A percentile compares a stretch with the other conserved stretches of the same genome.
These are phyloP conservation scores for Claviceps digitariae DNA, from an alignment of 2,329 filamentous ascomycete species.

Conservation along the genomic window DNA sequence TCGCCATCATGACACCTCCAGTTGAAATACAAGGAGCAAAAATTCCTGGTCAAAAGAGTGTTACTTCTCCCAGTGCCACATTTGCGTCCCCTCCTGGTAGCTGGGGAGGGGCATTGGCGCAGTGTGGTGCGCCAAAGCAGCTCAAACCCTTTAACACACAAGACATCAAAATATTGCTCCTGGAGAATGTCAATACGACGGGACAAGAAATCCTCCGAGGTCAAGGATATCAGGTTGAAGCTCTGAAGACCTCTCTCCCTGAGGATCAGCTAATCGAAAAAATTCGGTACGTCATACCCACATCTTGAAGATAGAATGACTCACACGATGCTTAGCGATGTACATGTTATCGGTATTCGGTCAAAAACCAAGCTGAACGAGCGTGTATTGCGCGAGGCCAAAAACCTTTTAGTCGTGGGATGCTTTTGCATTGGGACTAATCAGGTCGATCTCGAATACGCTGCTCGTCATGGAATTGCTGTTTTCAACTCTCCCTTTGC, in stretches of 20 bases:
- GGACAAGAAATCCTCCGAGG: constrained; percentile 67
- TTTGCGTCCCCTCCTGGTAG: constrained; percentile 63
- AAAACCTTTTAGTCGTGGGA: constrained; percentile 87
- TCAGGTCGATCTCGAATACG: constrained; percentile 77
- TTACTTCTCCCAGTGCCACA: constrained; percentile 57
- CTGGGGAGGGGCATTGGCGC: constrained; percentile 32
- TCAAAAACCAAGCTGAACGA: constrained; percentile 93
- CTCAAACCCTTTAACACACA: constrained; percentile 92
- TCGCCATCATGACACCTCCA: constrained; percentile 25
- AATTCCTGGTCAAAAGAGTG: constrained; percentile 24
- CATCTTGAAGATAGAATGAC: constrained; percentile 1
- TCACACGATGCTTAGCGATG: constrained; percentile 44
- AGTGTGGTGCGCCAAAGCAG: constrained; percentile 45
- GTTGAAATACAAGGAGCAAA: constrained; percentile 32
- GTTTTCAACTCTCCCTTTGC: constrained; percentile 99
- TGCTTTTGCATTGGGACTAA: constrained; percentile 99
- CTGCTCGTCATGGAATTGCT: constrained; percentile 74
- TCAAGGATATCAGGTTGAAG: constrained; percentile 95
- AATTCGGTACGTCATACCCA: constrained; percentile 54
- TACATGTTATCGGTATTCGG: constrained; percentile 94
- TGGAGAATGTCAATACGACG: constrained; percentile 92
- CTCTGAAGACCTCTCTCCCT: constrained; percentile 73
- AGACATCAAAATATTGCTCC: constrained; percentile 88
- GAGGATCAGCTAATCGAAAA: constrained; percentile 95
- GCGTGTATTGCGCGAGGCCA: constrained; percentile 73